phyloP scores from a whole-genome alignment of 208 protist genomes.

The Novymonas esmeraldas region DNA sequence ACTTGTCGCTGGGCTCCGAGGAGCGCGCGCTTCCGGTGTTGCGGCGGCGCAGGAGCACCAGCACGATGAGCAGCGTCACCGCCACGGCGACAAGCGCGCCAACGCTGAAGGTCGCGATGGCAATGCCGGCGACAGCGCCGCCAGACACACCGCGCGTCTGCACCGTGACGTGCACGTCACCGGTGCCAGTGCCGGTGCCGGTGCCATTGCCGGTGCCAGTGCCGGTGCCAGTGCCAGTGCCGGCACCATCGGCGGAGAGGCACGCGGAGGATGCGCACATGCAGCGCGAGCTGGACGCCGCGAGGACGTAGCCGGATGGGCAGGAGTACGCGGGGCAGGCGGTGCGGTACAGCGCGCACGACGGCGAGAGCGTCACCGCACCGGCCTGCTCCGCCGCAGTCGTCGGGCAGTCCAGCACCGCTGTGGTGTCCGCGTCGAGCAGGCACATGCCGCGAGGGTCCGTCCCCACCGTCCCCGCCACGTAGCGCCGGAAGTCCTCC shows the following conservation, averaged over 20 bases:
- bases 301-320: conserved; percentile 11
- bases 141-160: conserved; percentile 13
- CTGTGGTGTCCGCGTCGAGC: conserved; percentile 31
- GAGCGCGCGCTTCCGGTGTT: background rate
- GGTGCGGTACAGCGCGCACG: conserved; percentile 22
- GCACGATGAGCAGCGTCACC: conserved; percentile 8
- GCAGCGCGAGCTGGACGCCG: conserved; percentile 2
- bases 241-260: background rate
- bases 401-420: conserved; percentile 34
- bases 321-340: conserved; percentile 19
- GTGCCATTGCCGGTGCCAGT: too few species aligned
- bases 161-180: background rate
- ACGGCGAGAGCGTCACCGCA: background rate
- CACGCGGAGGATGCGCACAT: conserved; percentile 8
- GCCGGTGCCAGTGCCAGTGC: background rate
- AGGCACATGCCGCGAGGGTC: conserved; percentile 45
- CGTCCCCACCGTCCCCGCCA: conserved; percentile 34
- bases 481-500: conserved; percentile 49
- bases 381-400: conserved; percentile 10
- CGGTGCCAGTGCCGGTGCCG: too few species aligned
- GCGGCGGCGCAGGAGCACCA: conserved; percentile 6
- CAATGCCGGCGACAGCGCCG: conserved; percentile 15
- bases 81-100: background rate
- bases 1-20: background rate
- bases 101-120: conserved; percentile 13